phyloP scores from a whole-genome alignment of 2,329 filamentous ascomycete species.

The Colletotrichum abscissum region DNA sequence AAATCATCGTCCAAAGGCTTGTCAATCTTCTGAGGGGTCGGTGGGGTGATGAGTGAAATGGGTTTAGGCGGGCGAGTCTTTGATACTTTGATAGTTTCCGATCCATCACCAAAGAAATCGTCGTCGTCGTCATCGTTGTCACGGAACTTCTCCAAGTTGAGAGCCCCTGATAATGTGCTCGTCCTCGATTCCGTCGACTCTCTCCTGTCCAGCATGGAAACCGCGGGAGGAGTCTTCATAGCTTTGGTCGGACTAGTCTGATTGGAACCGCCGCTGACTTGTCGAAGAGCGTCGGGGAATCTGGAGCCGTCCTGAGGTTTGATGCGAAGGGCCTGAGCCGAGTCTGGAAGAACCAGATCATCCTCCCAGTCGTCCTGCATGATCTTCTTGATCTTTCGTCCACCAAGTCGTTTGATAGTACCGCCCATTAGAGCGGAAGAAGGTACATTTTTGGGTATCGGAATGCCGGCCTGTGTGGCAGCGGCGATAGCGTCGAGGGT shows the following conservation, averaged over 20 bases:
- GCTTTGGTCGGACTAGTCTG: slow-evolving; percentile 63
- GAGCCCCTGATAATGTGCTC: slow-evolving; percentile 54
- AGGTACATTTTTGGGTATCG: slow-evolving; percentile 87
- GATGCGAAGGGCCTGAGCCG: slow-evolving; percentile 70
- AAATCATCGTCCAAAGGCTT: slow-evolving; percentile 70
- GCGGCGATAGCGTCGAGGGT: slow-evolving; percentile 88
- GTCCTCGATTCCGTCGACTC: slow-evolving; percentile 45
- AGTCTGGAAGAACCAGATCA: slow-evolving; percentile 76
- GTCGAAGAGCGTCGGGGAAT: slow-evolving; percentile 76
- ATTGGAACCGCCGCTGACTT: slow-evolving; percentile 69
- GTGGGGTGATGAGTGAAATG: slow-evolving; percentile 65
- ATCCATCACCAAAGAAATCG: slow-evolving; percentile 72
- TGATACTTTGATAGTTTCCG: slow-evolving; percentile 75
- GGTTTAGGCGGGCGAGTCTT: slow-evolving; percentile 66
- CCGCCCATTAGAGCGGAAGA: slow-evolving; percentile 91
- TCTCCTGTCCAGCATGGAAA: slow-evolving; percentile 41
- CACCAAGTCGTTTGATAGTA: slow-evolving; percentile 90
- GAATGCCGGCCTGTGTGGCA: slow-evolving; percentile 90
- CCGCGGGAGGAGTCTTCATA: slow-evolving; percentile 46
- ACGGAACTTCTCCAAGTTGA: slow-evolving; percentile 73
- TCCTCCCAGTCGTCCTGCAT: slow-evolving; percentile 86
- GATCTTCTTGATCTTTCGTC: slow-evolving; percentile 76
- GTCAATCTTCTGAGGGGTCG: slow-evolving; percentile 62
- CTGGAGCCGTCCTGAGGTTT: slow-evolving; percentile 69
- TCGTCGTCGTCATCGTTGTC: slow-evolving; percentile 70